Conservation (phyloP, 2,329 filamentous ascomycete species). For the Colletotrichum paranaense region DNA sequence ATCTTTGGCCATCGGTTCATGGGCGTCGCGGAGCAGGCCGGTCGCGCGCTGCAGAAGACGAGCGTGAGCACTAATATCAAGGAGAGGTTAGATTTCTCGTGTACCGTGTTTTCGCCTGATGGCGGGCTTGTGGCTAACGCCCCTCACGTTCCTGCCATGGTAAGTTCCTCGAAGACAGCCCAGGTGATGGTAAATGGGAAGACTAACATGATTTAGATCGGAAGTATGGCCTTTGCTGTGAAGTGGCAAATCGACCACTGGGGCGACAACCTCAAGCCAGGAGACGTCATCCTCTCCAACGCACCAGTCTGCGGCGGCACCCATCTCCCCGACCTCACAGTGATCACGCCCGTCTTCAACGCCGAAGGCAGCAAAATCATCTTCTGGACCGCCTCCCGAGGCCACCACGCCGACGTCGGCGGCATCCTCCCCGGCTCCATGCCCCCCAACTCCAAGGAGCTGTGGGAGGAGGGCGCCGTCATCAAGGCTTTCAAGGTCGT, state of each 20-base stretch:
- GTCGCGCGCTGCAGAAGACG: slow-evolving; percentile 81
- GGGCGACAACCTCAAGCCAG: slow-evolving; percentile 55
- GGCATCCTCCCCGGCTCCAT: slow-evolving; percentile 86
- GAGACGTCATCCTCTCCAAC: slow-evolving; percentile 51
- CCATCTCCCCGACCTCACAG: slow-evolving; percentile 52
- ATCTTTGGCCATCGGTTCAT: slow-evolving; percentile 87
- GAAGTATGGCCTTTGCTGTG: slow-evolving; percentile 84
- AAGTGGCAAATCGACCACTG: slow-evolving; percentile 72
- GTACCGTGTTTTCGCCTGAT: slow-evolving; percentile 80
- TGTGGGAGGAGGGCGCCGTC: slow-evolving; percentile 73
- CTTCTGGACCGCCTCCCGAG: slow-evolving; percentile 72
- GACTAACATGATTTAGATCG: slow-evolving; percentile 53
- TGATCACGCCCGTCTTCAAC: slow-evolving; percentile 50
- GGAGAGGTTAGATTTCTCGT: slow-evolving; percentile 84
- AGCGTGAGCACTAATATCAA: slow-evolving; percentile 84
- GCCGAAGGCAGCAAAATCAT: slow-evolving; percentile 51
- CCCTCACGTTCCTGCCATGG: slow-evolving; percentile 80
- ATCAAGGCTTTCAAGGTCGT: slow-evolving; percentile 79
- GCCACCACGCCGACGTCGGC: slow-evolving; percentile 82
- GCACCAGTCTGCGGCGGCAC: slow-evolving; percentile 48
- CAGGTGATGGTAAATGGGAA: neutral
- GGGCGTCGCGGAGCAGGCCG: slow-evolving; percentile 88
- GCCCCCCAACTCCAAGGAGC: slow-evolving; percentile 78
- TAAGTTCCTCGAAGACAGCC: neutral
- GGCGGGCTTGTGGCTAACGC: slow-evolving; percentile 81